Percentiles rank a stretch among this genome's conserved stretches.
These are phyloP conservation scores for Scleroderma citrinum DNA, from an alignment of 768 basidiomycete genomes.

Conservation along the genomic window DNA sequence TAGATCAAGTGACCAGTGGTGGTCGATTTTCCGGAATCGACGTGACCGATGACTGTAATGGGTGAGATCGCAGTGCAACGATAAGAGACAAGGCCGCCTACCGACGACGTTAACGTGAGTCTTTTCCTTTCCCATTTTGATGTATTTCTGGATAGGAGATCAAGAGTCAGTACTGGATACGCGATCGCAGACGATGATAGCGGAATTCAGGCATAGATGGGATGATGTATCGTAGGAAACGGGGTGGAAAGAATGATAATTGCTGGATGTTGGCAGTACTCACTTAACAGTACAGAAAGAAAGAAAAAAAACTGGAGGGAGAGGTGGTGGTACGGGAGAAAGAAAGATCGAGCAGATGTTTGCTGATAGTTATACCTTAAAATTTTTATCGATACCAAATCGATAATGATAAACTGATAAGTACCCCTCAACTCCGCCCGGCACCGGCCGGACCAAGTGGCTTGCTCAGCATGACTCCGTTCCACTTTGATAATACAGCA, in stretches of 20 bases:
- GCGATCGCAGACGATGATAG: slow-evolving; percentile 21
- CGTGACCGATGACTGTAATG: slow-evolving; percentile 83
- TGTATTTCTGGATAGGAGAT: slow-evolving; percentile 38
- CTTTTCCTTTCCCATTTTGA: slow-evolving; percentile 95
- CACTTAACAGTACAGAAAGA: slow-evolving; percentile 38
- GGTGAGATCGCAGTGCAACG: slow-evolving; percentile 23
- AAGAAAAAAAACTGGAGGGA: slow-evolving; percentile 27
- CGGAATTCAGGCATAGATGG: slow-evolving; percentile 20
- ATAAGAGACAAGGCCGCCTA: slow-evolving; percentile 39
- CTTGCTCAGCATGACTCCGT: not conserved
- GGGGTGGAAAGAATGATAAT: slow-evolving; percentile 1
- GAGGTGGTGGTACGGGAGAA: slow-evolving; percentile 33
- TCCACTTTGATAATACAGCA: not conserved
- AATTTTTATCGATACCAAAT: slow-evolving; percentile 65
- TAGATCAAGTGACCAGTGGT: slow-evolving; percentile 99
- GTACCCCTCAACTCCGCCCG: slow-evolving; percentile 38
- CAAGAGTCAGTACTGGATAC: slow-evolving; percentile 3
- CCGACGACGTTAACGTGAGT: slow-evolving; percentile 96
- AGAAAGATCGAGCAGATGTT: slow-evolving; percentile 35
- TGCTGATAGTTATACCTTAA: slow-evolving; percentile 58
- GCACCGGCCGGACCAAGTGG: slow-evolving; percentile 16
- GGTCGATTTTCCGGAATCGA: slow-evolving; percentile 99
- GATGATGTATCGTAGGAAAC: slow-evolving; percentile 2
- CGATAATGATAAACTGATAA: slow-evolving; percentile 51
- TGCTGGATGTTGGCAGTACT: slow-evolving; percentile 23